Conservation (phyloP, 306 rosid genomes). For the Purshia tridentata region DNA sequence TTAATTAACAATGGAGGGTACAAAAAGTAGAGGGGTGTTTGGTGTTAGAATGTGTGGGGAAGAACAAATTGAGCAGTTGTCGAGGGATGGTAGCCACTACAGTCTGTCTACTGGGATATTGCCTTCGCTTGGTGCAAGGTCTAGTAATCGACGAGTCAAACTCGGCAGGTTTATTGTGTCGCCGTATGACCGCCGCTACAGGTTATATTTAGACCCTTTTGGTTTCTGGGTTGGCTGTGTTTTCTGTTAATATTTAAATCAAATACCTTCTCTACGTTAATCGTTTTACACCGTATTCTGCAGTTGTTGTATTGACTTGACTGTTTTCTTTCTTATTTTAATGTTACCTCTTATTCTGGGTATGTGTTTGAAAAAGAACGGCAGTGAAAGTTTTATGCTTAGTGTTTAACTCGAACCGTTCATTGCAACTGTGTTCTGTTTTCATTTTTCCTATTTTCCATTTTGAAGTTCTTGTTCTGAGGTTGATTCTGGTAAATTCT, state of each 20-base stretch:
- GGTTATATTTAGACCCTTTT: constrained; percentile 33
- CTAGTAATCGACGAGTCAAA: constrained; percentile 52
- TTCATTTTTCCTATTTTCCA: not conserved
- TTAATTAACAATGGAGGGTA: constrained; percentile 18
- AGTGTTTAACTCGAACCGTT: not conserved
- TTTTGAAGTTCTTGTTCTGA: not conserved
- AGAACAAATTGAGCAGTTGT: constrained; percentile 56
- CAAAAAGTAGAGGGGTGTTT: constrained; percentile 28
- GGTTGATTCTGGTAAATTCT: not conserved
- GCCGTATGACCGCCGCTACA: constrained; percentile 79
- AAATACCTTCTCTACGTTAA: not conserved
- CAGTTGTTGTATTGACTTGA: not conserved
- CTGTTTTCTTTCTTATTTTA: not conserved
- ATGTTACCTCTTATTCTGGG: not conserved
- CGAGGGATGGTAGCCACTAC: constrained; percentile 81
- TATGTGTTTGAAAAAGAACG: constrained; percentile 1
- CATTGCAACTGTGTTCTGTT: not conserved
- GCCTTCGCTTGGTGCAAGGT: constrained; percentile 80
- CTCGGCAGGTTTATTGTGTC: constrained; percentile 47
- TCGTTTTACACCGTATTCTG: not conserved
- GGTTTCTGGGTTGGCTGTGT: not conserved
- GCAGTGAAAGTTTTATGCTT: constrained; percentile 12
- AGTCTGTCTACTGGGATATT: constrained; percentile 73
- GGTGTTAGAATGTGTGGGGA: constrained; percentile 48
- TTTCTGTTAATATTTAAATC: not conserved